Base-by-base conservation (phyloP, 2,329 filamentous ascomycete genomes). In the Aspergillus glaucus region DNA sequence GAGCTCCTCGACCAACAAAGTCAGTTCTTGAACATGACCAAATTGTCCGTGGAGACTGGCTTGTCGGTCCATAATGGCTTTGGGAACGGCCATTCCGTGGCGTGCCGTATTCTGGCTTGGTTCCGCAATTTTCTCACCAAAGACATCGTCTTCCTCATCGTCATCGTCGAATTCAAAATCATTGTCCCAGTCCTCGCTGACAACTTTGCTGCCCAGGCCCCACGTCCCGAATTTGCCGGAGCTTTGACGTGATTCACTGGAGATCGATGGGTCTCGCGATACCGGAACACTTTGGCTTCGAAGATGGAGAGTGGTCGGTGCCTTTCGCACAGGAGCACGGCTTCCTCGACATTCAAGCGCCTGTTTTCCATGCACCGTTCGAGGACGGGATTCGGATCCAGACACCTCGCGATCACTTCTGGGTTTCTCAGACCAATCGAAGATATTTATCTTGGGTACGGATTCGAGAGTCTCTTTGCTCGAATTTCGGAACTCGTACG, bases 181-280 rank as follows among this genome's bases (percentile, higher is more conserved):
- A 46, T 81, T 81, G 58, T 85, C 82, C 82, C 82, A 85, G 60
- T 85, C 82, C 61, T 85, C 82, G 21, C 78, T 84, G 19, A 82
- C 80, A 43, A 78, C 81, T 59, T 85, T 85, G 62, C 76, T 82
- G 15, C 82, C 81, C 26, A 84, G 70, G n/a, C 80, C 79, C 81
- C 82, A 85, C 3, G 82, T 83, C 37, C 80, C 80, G 59, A 84
- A 84, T 59, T 85, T 85, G 58, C 68, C 65, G 19, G 69, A 70
- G 67, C 79, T 58, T 67, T 80, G 64, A 68, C 75, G 55, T 66
- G 74, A 55, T 64, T 79, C 65, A 61, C 70, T 68, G 68, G 74
- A 62, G 69, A 76, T 49, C 64, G 74, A 56, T 64, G 70, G 53
- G 61, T 75, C 69, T 75, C 80, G 57, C 64, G 80, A 56, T 14